These are phyloP conservation scores for Dorcoceras hygrometricum DNA, from an alignment of 257 asterid genomes.

Conservation along the genomic window DNA sequence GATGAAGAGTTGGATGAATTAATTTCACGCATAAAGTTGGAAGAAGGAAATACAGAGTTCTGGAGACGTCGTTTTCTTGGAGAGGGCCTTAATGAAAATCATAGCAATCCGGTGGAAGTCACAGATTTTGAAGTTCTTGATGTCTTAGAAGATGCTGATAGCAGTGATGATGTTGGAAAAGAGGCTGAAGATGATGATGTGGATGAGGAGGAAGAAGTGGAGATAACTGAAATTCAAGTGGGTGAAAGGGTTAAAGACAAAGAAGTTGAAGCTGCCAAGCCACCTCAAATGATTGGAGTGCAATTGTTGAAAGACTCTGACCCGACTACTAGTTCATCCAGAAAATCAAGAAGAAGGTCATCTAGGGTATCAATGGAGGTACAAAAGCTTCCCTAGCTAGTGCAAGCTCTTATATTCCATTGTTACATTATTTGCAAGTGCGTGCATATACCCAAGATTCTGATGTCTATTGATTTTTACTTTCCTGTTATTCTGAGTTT, in stretches of 20 bases:
- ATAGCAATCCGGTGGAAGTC: slow-evolving; percentile 53
- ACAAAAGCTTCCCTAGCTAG: slow-evolving; percentile 16
- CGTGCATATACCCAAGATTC: no score
- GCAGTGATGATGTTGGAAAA: slow-evolving; percentile 55
- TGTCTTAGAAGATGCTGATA: slow-evolving; percentile 58
- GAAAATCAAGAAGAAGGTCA: slow-evolving; percentile 65
- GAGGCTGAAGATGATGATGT: slow-evolving; percentile 74
- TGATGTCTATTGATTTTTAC: no score
- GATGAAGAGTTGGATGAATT: slow-evolving; percentile 93
- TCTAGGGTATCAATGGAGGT: slow-evolving; percentile 74
- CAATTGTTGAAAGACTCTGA: slow-evolving; percentile 86
- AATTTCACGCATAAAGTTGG: slow-evolving; percentile 83
- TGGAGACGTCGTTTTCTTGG: slow-evolving; percentile 97
- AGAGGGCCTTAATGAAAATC: slow-evolving; percentile 68
- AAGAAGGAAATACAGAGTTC: slow-evolving; percentile 96
- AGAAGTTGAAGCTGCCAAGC: slow-evolving; percentile 71
- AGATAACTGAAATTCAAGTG: slow-evolving; percentile 66
- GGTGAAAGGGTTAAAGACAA: slow-evolving; percentile 73
- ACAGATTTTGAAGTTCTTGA: slow-evolving; percentile 49
- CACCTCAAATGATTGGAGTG: slow-evolving; percentile 97
- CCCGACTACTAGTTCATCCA: slow-evolving; percentile 59
- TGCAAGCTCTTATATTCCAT: neutral
- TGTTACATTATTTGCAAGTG: neutral
- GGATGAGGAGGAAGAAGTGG: slow-evolving; percentile 73
- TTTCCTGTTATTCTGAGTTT: no score